A percentile compares a stretch with the other conserved stretches of the same genome.
Conservation (phyloP, 2,329 filamentous ascomycete species). For the Botrytis hyacinthi region DNA sequence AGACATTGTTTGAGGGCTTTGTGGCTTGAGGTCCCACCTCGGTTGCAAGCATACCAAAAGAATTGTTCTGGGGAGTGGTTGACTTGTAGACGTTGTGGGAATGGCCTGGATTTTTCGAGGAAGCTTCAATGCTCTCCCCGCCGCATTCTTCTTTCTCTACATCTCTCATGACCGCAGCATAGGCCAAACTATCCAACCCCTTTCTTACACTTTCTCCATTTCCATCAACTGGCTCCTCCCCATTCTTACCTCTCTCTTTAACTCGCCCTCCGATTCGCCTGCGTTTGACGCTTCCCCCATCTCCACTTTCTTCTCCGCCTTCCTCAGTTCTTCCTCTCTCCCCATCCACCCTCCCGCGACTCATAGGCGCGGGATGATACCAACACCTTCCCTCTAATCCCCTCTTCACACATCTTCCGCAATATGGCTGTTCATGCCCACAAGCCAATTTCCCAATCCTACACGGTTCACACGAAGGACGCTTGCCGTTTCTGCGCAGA, state of each 20-base stretch:
- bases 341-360: not conserved
- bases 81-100: not conserved
- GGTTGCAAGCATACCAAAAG: not conserved
- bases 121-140: constrained; percentile 7
- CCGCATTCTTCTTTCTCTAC: not conserved
- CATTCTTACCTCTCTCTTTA: not conserved
- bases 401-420: constrained; percentile 32
- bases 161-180: not conserved
- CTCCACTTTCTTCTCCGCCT: too few relatives aligned
- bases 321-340: not conserved
- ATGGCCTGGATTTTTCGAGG: not conserved
- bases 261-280: not conserved
- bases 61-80: not conserved
- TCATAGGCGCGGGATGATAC: constrained; percentile 8
- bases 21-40: not conserved
- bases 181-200: not conserved
- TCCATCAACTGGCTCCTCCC: not conserved
- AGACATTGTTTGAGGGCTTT: not conserved
- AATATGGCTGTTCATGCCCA: constrained; percentile 34
- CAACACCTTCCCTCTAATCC: constrained; percentile 11
- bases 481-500: constrained; percentile 35
- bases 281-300: not conserved
- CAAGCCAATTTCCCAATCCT: constrained; percentile 37
- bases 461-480: constrained; percentile 38
- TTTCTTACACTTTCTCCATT: not conserved